Base-by-base conservation (phyloP, 345 rosid species). In the Hibiscus mutabilis region DNA sequence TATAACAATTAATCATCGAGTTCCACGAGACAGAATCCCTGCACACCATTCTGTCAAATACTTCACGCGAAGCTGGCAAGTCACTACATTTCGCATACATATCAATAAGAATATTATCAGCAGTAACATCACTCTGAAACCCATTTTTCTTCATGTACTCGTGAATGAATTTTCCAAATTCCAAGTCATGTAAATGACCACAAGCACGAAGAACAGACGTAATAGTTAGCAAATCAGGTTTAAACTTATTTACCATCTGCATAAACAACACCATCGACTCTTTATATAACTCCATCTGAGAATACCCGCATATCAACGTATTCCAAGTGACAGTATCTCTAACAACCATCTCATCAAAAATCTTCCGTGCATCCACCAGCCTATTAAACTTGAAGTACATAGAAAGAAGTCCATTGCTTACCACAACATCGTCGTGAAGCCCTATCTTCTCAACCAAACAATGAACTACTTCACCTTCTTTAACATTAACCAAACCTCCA, bases 1-100 rank as follows among this genome's bases (percentile, higher is more conserved):
- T 72, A 49, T 78, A 85, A 21, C 88, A 88, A 70, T 42, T 78
- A 70, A 87, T 81, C 73, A 89, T 60, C 13, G 90, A 85, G 73
- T 89, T 89, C 91, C 89, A 89, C 0, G 94, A 84, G 63, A 87
- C 87, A 73, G 73, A 33, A 82, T 87, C 91, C 74, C 74, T 80
- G 33, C 73, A 60, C 44, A 70, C 73, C 86, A 89, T 84, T 58
- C 59, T 49, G 25, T 78, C 68, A 76, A 90, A 86, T 60, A 86
- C 81, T 75, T 86, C 84, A 64, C 71, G 64, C 19, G 90, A 76
- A 49, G 87, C 76, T 27, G 70, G 22, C 58, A 87, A 22, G 74
- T 87, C 82, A 71, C 84, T 83, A 10, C 89, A 84, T 79, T 82
- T 89, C 66, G 79, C 80, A 75, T 89, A 84, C 82, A 83, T 81